A percentile compares a stretch with the other conserved stretches of the same genome.
These are phyloP conservation scores for Colletotrichum orchidophilum DNA, from an alignment of 2,329 filamentous ascomycete genomes.

Conservation along the genomic window DNA sequence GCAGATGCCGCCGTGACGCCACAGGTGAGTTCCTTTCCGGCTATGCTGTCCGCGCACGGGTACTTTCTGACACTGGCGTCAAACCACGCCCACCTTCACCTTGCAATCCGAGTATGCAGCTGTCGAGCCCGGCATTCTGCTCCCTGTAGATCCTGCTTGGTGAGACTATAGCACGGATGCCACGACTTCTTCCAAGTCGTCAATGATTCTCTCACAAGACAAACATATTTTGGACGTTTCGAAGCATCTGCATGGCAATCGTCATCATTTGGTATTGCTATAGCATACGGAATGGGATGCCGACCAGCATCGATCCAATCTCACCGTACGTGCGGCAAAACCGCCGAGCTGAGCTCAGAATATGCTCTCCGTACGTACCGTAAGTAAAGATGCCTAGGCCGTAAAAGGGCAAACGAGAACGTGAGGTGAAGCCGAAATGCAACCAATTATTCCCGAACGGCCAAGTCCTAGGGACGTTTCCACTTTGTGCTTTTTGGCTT, in stretches of 20 bases:
- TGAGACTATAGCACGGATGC: too few species aligned
- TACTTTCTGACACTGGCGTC: constrained; percentile 32
- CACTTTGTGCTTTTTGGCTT: neutral
- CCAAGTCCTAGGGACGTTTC: neutral
- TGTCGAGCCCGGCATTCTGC: neutral
- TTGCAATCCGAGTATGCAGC: neutral
- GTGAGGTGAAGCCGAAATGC: neutral
- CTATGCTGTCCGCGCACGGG: constrained; percentile 25
- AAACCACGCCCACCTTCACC: constrained; percentile 14
- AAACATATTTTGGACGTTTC: neutral
- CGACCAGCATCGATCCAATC: neutral
- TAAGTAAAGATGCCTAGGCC: neutral
- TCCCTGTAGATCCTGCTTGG: neutral
- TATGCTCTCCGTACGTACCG: too few species aligned
- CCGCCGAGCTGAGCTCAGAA: neutral
- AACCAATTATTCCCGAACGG: neutral
- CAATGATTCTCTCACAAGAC: neutral
- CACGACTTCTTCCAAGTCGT: too few species aligned
- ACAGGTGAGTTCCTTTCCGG: constrained; percentile 2
- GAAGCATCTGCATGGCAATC: neutral
- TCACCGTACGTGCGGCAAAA: neutral
- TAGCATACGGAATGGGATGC: neutral
- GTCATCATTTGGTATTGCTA: neutral
- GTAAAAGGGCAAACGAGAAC: neutral
- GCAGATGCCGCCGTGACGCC: constrained; percentile 12